Evolutionary conservation across 2,329 filamentous ascomycete species (phyloP), one percentile per base, ranked within the genome.

Genomic region (Ustilaginoidea virens): DNA sequence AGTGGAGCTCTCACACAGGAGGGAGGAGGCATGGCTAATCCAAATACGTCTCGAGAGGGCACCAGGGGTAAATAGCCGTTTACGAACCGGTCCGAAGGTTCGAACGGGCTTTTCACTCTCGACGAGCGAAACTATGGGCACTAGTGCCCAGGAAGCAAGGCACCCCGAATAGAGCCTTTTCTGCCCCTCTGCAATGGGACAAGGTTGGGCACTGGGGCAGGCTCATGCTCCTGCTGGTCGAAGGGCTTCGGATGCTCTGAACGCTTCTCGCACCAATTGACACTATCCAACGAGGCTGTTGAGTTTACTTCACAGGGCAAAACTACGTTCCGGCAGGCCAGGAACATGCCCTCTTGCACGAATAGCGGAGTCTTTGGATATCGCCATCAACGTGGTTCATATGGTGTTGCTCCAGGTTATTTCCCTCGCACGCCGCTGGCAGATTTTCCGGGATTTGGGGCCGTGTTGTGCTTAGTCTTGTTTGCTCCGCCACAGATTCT

Each of bases 281-380:
- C 59, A 13, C 53, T 60, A 2, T 61, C 70, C 15, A 76, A 76
- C 5, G 58, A 60, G 3, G 52, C 63, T 1, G 51, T 60, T 30
- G 43, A 52, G 7, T 55, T 83, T 11, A 60, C 65, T 23, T 45
- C 52, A 4, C 43, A 49, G 1, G 60, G 58, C 19, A 52, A 53
- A 9, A 46, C 47, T 0, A 51, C 53, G 3, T 59, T 80, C 15
- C 68, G 76, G 39, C 42, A 51, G 0, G 60, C 71, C 39, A 82
- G 82, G 48, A 65, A 83, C 38, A 53, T 53, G 23, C 83, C 76
- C 69, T 80, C 78, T 35, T 79, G 81, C 1, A 73, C 92, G 40
- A 80, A 79, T 2, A 77, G 73, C 1, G 82, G 82, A 4, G n/a
- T n/a, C n/a, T n/a, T 82, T 77, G 0, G 83, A 92, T 45, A 78